Base-by-base conservation (phyloP, 1,139 yeast genomes). In the Wickerhamomyces sp. region DNA sequence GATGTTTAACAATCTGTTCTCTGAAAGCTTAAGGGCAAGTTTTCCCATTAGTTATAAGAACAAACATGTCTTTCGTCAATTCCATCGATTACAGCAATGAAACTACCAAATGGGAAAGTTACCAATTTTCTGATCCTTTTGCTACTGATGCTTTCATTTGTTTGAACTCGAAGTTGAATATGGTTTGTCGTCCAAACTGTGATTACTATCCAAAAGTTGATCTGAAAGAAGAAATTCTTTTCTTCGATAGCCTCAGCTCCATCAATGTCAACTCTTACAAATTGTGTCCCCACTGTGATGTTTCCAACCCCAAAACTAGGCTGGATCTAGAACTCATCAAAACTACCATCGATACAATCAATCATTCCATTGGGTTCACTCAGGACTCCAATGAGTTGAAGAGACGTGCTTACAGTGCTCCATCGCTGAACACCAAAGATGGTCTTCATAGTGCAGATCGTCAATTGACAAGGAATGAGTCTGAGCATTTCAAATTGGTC, bases 161-260 rank as follows among this genome's bases (percentile, higher is more conserved):
- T 27, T 73, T 79, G 57, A 75, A 77, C 60, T 69, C 67, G 51
- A 57, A 66, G 32, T 61, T 62, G 36, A 67, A 68, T 44, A 53
- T 57, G 30, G 75, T 76, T 47, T 84, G 90, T 56, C 76, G 87
- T 47, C 90, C 91, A 3, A 84, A 79, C 58, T 84, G 90, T 64
- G 86, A 79, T 53, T 64, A 72, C 43, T 69, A 75, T 18, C 74
- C 51, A 63, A 43, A 71, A 45, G 56, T 44, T 10, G 32, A 47
- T 63, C 45, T 65, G 67, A 56, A 70, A 71, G 59, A 67, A 67
- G 77, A 78, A 39, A 66, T 74, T 34, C 67, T 69, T 48, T 76
- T 78, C 54, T 69, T 73, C 27, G 67, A 67, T 42, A 55, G 63
- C 14, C 59, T 60, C 1, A 74, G 72, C n/a, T 86, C 86, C 26